phyloP scores from a whole-genome alignment of 305 asterid species.

The Fraxinus paxiana region DNA sequence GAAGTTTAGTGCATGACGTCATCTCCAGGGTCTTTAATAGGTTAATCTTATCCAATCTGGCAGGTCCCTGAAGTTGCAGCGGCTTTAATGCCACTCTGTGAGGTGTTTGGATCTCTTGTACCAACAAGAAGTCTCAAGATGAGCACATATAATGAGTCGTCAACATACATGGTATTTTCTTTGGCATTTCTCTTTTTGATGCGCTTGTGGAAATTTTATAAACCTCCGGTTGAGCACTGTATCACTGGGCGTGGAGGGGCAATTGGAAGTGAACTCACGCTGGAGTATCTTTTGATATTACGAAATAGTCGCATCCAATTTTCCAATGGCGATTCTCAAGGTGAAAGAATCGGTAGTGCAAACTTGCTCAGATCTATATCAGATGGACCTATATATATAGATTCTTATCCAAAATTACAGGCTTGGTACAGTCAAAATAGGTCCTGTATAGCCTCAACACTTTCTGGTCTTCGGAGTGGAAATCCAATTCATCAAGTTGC shows the following conservation, averaged over 20 bases:
- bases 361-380: slow-evolving; percentile 1
- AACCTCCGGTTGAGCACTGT: slow-evolving; percentile 26
- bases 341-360: background rate
- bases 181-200: slow-evolving; percentile 29
- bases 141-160: slow-evolving; percentile 11
- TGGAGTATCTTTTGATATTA: slow-evolving; percentile 27
- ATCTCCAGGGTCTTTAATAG: background rate
- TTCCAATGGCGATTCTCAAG: slow-evolving; percentile 11
- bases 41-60: background rate
- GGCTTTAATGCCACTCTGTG: slow-evolving; percentile 35
- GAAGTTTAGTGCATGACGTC: background rate
- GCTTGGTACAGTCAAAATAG: slow-evolving; percentile 28
- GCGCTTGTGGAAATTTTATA: slow-evolving; percentile 29
- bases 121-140: slow-evolving; percentile 14
- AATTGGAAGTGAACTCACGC: slow-evolving; percentile 29
- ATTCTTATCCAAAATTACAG: slow-evolving; percentile 28
- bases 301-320: slow-evolving; percentile 23
- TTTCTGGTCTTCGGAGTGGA: slow-evolving; percentile 29
- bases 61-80: slow-evolving; percentile 34
- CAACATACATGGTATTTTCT: slow-evolving; percentile 26
- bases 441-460: slow-evolving; percentile 32
- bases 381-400: slow-evolving; percentile 25
- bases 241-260: slow-evolving; percentile 20
- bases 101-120: slow-evolving; percentile 29
- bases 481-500: slow-evolving; percentile 29